Base-by-base conservation (phyloP, 305 asterid genomes). In the Fraxinus dipetala region DNA sequence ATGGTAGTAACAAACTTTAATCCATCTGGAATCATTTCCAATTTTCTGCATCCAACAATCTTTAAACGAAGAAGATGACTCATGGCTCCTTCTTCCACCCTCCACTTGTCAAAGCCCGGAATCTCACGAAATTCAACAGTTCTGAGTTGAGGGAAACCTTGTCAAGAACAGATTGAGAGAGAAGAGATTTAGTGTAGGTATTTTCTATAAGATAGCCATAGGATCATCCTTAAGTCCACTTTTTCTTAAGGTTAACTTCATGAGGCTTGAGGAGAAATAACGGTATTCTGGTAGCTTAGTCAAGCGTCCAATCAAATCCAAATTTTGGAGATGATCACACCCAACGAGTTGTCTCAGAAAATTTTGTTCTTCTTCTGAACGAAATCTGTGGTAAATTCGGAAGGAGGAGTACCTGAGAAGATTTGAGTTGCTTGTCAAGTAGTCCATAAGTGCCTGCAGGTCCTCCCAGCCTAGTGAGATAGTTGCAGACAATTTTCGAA, bases 181-280 rank as follows among this genome's bases (percentile, higher is more conserved):
- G 48, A 88, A 70, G 26, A 75, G 43, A 16, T 69, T 63, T n/a
- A 91, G 78, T 36, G 81, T 84, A 7, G 89, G 90, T 72, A 90
- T 86, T 69, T 81, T 87, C 83, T 88, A 91, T 2, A 89, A 84
- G 61, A 84, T 85, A 6, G 79, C 38, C 84, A 84, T 75, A n/a
- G 84, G 89, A 14, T 86, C 84, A 81, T 88, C 92, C 75, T 77
- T 73, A 36, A 91, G 87, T 72, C 76, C 75, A 83, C 87, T 87
- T 40, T 32, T 78, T 72, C 87, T 75, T 43, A 90, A 76, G 34
- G 85, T 80, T 88, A 91, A 86, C 14, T 48, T 78, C 11, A 78
- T 82, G 35, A 89, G 87, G 75, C 75, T 51, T 74, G 26, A 36
- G 22, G 85, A 76, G 79, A 80, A 79, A 6, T 11, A 22, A 30